Base-by-base conservation (phyloP, 768 basidiomycete species). In the Ephemerocybe angulata region DNA sequence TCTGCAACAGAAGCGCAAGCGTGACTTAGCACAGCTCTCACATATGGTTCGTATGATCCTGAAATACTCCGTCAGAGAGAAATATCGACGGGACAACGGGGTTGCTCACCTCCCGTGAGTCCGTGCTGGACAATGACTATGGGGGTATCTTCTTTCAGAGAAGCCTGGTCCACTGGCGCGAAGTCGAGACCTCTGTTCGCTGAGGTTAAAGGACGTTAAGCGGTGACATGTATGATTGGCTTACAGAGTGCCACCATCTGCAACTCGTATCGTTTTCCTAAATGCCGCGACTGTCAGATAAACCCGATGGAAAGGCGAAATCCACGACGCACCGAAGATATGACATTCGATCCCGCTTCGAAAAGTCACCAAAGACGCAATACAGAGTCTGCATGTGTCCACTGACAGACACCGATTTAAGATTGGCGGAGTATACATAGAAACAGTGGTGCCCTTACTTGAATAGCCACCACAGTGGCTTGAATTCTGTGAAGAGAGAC, bases 21-120 rank as follows among this genome's bases (percentile, higher is more conserved):
- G 55, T 83, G 86, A 48, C 82, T 80, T 3, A 98, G 74, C 43
- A 97, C 79, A 27, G 89, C 85, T 58, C 93, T 79, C 41, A 97
- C 90, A 64, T 97, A 98, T 19, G 86, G 78, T 76, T 96, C 96
- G 65, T 96, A 84, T 19, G 90, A 93, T 35, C 91, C 90, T 92
- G 57, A 30, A n/a, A 49, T 17, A 42, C 15, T 44, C 10, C 52
- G 47, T 44, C 33, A 33, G 24, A 21, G 31, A 29, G 31, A 22
- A 25, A 46, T n/a, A 53, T 35, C 12, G 13, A 48, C 12, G 22
- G 28, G 42, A 30, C 48, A 25, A 52, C n/a, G 29, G 6, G 51
- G 11, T 50, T 8, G 11, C 50, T 49, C 55, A 76, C 81, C 80
- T 64, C 81, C 81, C 13, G 79, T 80, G 49, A 79, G 65, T n/a